Percentiles rank a stretch among this genome's conserved stretches.
Conservation (phyloP, 352 stramenopile species). For the Phytophthora capsici region DNA sequence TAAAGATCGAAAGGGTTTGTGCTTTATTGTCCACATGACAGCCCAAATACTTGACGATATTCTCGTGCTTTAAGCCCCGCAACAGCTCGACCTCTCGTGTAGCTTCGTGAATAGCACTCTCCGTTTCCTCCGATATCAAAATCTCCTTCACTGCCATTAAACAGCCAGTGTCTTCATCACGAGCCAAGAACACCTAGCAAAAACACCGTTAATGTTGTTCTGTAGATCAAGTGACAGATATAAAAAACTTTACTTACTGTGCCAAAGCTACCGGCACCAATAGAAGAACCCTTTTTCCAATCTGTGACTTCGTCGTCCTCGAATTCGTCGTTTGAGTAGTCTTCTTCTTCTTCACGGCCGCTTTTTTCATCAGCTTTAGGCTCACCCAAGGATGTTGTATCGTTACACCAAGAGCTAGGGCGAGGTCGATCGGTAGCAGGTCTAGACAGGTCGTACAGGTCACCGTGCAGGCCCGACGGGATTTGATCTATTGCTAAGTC, state of each 20-base stretch:
- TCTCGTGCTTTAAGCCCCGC: conserved; percentile 84
- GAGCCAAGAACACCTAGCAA: conserved; percentile 86
- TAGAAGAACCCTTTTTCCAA: conserved; percentile 64
- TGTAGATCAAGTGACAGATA: too few relatives aligned
- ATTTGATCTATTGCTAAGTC: conserved; percentile 8
- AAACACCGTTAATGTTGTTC: not conserved
- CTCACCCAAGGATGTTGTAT: conserved; percentile 13
- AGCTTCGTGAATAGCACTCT: conserved; percentile 43
- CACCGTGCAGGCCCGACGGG: conserved; percentile 1
- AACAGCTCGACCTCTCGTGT: conserved; percentile 90
- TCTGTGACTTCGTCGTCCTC: conserved; percentile 58
- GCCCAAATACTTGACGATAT: conserved; percentile 94
- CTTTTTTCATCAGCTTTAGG: conserved; percentile 13
- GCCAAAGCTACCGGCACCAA: conserved; percentile 72
- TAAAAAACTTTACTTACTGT: conserved; percentile 37
- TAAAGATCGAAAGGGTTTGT: conserved; percentile 90
- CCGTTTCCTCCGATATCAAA: conserved; percentile 46
- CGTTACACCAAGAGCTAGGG: conserved; percentile 1
- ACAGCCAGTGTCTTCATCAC: conserved; percentile 89
- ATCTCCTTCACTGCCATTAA: conserved; percentile 89
- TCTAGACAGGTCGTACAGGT: conserved; percentile 14
- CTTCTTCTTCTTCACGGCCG: conserved; percentile 22
- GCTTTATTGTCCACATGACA: conserved; percentile 74
- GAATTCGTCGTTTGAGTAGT: conserved; percentile 54
- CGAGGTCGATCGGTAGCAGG: conserved; percentile 5